Base-by-base conservation (phyloP, 768 basidiomycete species). In the Gloeopeniophorella convolvens region DNA sequence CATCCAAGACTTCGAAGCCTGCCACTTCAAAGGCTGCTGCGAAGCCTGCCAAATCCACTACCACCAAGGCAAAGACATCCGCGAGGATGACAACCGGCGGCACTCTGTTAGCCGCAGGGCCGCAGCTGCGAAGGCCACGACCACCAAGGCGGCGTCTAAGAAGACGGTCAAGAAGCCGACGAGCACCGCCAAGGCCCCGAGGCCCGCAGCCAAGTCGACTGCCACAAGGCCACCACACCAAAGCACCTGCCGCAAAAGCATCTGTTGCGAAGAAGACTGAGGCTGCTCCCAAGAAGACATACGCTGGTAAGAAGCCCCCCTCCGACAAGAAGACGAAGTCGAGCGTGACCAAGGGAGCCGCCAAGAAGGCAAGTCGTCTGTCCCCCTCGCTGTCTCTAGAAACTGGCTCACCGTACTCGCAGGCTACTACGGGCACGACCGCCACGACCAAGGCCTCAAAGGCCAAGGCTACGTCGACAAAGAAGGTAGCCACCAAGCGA, bases 361-460 rank as follows among this genome's bases (percentile, higher is more conserved):
- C 76, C 8, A 87, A 86, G 74, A 87, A 85, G 78, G 81, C 81
- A 36, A 31, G 57, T 54, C 1, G 18, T 15, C 31, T 27, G n/a
- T n/a, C 11, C 20, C n/a, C 16, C 37, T 31, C 5, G 26, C 35
- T 50, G 27, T 18, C 28, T 42, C 43, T 42, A 13, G n/a, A 8
- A 44, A 21, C 41, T 45, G 15, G n/a, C 35, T 57, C 18, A 35
- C 26, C 57, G 7, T n/a, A 45, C 15, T 30, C 18, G n/a, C 57
- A 83, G 82, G 70, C 72, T 55, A 68, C 74, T 21, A 82, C 76
- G 32, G 79, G 81, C 8, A 68, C 70, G 0, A 70, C 67, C 10
- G 59, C 75, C 21, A 5, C 45, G 11, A 54, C 35, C 35, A 54
- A 43, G 16, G 60, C 74, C 30, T 48, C 59, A 23, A 65, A 63